Base-by-base conservation (phyloP, 2,329 filamentous ascomycete genomes). In the Keithomyces neogunnii region DNA sequence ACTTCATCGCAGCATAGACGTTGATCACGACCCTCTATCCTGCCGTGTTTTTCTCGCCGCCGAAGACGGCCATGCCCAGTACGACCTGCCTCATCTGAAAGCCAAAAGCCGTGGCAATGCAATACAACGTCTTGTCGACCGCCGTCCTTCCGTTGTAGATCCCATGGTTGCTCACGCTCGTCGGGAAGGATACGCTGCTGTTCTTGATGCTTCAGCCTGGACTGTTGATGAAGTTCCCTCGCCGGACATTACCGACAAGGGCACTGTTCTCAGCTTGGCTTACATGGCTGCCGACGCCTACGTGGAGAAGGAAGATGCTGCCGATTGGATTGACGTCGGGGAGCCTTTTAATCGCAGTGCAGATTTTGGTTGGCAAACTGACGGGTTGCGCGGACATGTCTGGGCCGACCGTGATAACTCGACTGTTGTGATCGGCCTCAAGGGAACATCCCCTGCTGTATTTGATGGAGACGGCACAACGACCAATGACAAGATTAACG, bases 401-500 rank as follows among this genome's bases (percentile, higher is more conserved):
- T 97, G 92, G 70, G 86, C 88, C 13, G 90, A 97, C 62, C 82
- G 90, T 60, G 80, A 72, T 39, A 96, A 97, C 67, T 81, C 81
- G 36, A 97, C 92, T 1, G 78, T 97, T 49, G 84, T 97, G 42
- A 93, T 97, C 57, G 91, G 89, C 4, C 71, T 99, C 51, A 99
- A 99, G 70, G 93, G 92, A 50, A 96, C 91, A 0, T 88, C 85
- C 1, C 82, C 86, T 2, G 92, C 93, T 10, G 84, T 97, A 3
- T 97, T 96, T 64, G 92, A 97, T 66, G 93, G 93, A n/a, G 88
- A 92, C 38, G 92, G 91, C 48, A 97, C 93, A 1, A 97, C 92
- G 0, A 95, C 90, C 30, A 96, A 96, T 59, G 93, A 99, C 72
- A 99, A 99, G 72, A 76, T 91, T 62, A 99, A 97, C 66, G 93